Conservation (phyloP, 73 alveolate genomes). For the Stentor roeselii region DNA sequence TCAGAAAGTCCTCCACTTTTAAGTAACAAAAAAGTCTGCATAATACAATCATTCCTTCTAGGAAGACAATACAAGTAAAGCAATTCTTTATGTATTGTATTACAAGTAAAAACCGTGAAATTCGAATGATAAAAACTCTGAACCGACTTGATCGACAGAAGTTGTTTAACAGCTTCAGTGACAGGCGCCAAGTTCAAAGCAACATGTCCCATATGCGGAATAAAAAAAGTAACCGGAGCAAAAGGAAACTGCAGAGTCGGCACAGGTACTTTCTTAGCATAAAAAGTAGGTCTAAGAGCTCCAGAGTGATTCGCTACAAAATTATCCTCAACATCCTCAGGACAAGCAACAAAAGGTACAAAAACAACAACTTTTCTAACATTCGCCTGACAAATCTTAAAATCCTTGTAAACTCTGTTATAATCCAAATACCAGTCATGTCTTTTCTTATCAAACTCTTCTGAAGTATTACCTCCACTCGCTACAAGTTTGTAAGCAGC, state of each 20-base stretch:
- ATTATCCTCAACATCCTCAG: background rate
- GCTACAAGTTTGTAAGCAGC: conserved; percentile 24
- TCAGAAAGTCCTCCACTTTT: background rate
- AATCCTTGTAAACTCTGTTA: background rate
- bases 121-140: background rate
- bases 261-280: background rate
- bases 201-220: conserved; percentile 15
- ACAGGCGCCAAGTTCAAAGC: background rate
- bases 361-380: background rate
- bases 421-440: conserved; percentile 11
- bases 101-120: background rate
- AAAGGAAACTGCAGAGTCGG: conserved; percentile 13
- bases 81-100: background rate
- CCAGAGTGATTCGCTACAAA: background rate
- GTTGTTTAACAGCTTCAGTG: background rate
- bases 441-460: conserved; percentile 10
- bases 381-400: background rate
- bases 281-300: background rate
- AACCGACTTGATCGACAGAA: background rate
- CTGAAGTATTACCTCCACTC: background rate
- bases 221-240: background rate
- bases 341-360: background rate
- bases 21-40: background rate
- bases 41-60: background rate
- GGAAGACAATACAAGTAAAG: background rate